These are phyloP conservation scores for Alternaria atra DNA, from an alignment of 2,329 filamentous ascomycete genomes.

Conservation along the genomic window DNA sequence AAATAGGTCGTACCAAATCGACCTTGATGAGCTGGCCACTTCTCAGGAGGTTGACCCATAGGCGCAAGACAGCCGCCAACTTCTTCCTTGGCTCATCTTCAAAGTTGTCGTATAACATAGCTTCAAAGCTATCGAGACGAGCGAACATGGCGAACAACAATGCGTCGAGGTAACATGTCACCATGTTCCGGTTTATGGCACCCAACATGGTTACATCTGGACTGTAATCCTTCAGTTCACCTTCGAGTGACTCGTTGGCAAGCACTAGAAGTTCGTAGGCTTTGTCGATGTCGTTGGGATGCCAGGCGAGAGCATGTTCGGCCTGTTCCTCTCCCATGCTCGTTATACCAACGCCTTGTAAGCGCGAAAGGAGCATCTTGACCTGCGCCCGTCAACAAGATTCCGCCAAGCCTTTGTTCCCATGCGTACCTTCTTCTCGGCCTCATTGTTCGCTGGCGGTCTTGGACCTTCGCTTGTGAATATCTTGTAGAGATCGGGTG, in stretches of 20 bases:
- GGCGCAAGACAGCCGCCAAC: conserved; percentile 77
- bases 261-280: conserved; percentile 80
- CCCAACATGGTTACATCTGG: conserved; percentile 78
- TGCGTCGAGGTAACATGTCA: conserved; percentile 95
- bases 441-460: conserved; percentile 65
- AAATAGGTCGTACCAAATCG: conserved; percentile 71
- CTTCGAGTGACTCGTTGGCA: conserved; percentile 81
- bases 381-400: conserved; percentile 51
- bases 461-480: conserved; percentile 67
- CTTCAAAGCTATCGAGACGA: conserved; percentile 87
- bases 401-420: not conserved
- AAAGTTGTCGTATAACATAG: conserved; percentile 84
- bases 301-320: conserved; percentile 69
- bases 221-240: conserved; percentile 78
- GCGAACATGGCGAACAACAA: conserved; percentile 96
- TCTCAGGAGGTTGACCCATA: conserved; percentile 94
- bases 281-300: conserved; percentile 74
- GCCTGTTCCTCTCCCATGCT: conserved; percentile 69
- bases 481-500: conserved; percentile 66
- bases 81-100: conserved; percentile 75
- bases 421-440: conserved; percentile 58
- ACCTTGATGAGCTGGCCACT: conserved; percentile 84
- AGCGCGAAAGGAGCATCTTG: conserved; percentile 61
- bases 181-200: conserved; percentile 82
- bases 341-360: conserved; percentile 63